Evolutionary conservation across 148 eudicot genomes (phyloP), one percentile per base, ranked within the genome.

Genomic region (Chenopodium album): DNA sequence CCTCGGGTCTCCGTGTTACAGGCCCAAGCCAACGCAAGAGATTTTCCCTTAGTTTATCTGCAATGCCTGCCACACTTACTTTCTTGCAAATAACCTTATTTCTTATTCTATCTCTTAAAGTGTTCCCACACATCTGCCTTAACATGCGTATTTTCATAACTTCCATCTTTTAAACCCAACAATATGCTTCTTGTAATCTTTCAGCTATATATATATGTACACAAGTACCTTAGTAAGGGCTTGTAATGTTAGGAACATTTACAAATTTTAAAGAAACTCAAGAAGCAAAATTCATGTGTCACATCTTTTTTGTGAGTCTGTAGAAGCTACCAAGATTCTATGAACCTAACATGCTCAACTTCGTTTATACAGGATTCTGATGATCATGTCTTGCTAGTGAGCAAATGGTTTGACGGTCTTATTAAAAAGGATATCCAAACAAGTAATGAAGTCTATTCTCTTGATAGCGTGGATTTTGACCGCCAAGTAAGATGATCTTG

Each of bases 401-500:
- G 31, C 73, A 89, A 88, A 87, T 94, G 97, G 97, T 89, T 67
- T 79, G 89, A 89, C 56, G 97, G 94, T 54, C 86, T 94, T 48
- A 76, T 93, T 26, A 89, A 80, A 70, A 94, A 88, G 82, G 98
- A 93, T 85, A 84, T 89, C 70, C 84, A 83, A 75, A 81, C 92
- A 76, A 90, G 85, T 84, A 94, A 92, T 74, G 95, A 94, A 86
- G 86, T 93, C 47, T 94, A 94, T 86, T 92, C 98, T 20, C 81
- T 92, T 82, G 87, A 87, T 26, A 89, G 80, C 46, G 90, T 94
- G 71, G 98, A 92, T 70, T 94, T 93, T 82, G 97, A 94, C 78
- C 95, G 97, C 72, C 98, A 92, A 91, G 98, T 94, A 83, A 82
- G 85, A 82, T 88, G 44, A 46, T 72, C 16, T 46, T 63, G 47